Percentiles rank a stretch among this genome's conserved stretches.
These are phyloP conservation scores for Pilobolus umbonatus DNA, from an alignment of 192 early-diverging fungal species.

Conservation along the genomic window DNA sequence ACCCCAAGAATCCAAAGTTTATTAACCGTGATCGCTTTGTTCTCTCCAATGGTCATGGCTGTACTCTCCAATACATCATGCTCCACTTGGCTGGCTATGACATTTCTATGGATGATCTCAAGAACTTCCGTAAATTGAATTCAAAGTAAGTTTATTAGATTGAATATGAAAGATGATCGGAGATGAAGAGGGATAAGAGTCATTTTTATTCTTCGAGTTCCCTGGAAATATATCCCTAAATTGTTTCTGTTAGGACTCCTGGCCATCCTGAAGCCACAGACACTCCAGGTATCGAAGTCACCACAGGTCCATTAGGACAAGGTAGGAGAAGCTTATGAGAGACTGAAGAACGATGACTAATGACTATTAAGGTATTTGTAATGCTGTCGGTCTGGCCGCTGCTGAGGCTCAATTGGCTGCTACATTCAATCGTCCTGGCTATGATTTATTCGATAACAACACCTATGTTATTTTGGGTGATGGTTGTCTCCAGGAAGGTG, in stretches of 20 bases:
- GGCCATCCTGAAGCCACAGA: conserved; percentile 91
- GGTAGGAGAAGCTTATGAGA: conserved; percentile 27
- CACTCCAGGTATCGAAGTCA: conserved; percentile 90
- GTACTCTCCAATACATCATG: conserved; percentile 86
- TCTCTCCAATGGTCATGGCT: conserved; percentile 95
- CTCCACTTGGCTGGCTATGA: conserved; percentile 89
- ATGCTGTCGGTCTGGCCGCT: conserved; percentile 90
- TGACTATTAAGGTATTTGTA: conserved; percentile 78
- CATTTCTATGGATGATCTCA: conserved; percentile 83
- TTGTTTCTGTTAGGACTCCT: conserved; percentile 65
- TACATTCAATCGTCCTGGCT: conserved; percentile 87
- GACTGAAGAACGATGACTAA: not conserved
- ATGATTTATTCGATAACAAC: conserved; percentile 80
- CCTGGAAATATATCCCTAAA: not conserved
- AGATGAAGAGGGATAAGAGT: conserved; percentile 5
- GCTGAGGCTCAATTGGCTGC: conserved; percentile 84
- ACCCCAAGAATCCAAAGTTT: conserved; percentile 86
- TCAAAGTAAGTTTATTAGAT: conserved; percentile 60
- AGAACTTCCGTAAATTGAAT: conserved; percentile 77
- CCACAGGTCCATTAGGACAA: conserved; percentile 96
- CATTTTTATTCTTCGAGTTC: not conserved
- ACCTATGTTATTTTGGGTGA: conserved; percentile 86
- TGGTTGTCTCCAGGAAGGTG: conserved; percentile 98
- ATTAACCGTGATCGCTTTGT: conserved; percentile 96
- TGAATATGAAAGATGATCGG: not conserved